phyloP scores from a whole-genome alignment of 768 basidiomycete species.

The Piloderma croceum region DNA sequence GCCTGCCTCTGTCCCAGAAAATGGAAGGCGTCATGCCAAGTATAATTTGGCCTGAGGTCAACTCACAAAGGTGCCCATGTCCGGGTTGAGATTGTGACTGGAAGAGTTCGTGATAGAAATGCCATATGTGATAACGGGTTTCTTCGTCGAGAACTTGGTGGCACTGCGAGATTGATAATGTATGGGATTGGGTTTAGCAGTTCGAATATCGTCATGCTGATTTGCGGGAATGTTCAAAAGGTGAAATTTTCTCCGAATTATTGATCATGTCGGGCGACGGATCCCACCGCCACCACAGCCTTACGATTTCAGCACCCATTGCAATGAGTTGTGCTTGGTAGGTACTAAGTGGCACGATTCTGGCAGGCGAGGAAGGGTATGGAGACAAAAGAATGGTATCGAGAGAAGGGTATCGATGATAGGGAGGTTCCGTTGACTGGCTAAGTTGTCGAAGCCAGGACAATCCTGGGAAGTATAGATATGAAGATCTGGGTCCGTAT shows the following conservation, averaged over 20 bases:
- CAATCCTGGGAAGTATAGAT: too few relatives aligned
- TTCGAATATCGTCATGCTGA: conserved; percentile 4
- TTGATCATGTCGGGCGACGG: conserved; percentile 6
- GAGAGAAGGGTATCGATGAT: conserved; percentile 12
- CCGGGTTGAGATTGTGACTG: too few relatives aligned
- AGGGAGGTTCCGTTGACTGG: conserved; percentile 13
- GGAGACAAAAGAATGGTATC: conserved; percentile 14
- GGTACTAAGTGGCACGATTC: conserved; percentile 5
- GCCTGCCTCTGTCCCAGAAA: conserved; percentile 9
- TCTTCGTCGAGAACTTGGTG: conserved; percentile 8
- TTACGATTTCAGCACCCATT: conserved; percentile 7
- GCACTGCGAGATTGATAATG: conserved; percentile 6
- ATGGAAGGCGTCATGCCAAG: conserved; percentile 7
- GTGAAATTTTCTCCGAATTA: conserved; percentile 4
- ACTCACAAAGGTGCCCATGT: conserved; percentile 5
- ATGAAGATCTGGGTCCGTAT: too few relatives aligned
- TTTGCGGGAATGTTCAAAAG: conserved; percentile 2
- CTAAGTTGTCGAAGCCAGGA: conserved; percentile 10
- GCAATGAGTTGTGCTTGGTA: conserved; percentile 10
- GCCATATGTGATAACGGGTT: conserved; percentile 7
- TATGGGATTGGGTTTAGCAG: conserved; percentile 8
- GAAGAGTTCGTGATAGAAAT: conserved; percentile 3
- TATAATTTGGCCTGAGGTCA: conserved; percentile 13
- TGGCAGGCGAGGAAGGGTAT: conserved; percentile 12
- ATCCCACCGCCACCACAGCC: conserved; percentile 13